phyloP scores from a whole-genome alignment of 2,329 filamentous ascomycete species.

The Diaporthe caulivora region DNA sequence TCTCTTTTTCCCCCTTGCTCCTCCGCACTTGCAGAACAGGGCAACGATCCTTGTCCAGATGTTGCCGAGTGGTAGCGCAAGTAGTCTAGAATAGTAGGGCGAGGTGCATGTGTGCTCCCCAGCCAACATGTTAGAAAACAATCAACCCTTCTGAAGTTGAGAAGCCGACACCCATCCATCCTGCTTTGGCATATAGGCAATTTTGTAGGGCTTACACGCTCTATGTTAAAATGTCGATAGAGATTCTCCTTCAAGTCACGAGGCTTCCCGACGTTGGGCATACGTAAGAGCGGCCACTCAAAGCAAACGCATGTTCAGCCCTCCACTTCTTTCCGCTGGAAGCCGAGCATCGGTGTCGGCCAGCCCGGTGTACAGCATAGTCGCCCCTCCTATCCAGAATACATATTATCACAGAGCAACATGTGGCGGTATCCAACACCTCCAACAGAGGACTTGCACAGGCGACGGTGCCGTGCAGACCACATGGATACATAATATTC shows the following conservation, averaged over 20 bases:
- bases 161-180: not conserved
- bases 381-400: not conserved
- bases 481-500: not conserved
- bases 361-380: not conserved
- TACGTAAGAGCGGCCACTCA: not conserved
- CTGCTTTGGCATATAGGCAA: not conserved
- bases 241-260: not conserved
- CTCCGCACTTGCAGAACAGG: not conserved
- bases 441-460: not conserved
- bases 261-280: not conserved
- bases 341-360: constrained; percentile 24
- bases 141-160: not conserved
- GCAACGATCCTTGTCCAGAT: not conserved
- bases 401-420: not conserved
- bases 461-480: not conserved
- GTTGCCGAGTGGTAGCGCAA: not conserved
- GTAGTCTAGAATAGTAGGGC: not conserved
- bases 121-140: not conserved
- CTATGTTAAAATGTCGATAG: not conserved
- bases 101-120: too few species aligned
- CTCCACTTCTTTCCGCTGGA: constrained; percentile 28
- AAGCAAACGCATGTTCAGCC: not conserved
- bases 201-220: not conserved
- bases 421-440: too few species aligned
- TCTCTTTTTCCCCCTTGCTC: not conserved